These are phyloP conservation scores for Daldinia loculata DNA, from an alignment of 495 filamentous ascomycete genomes.

Conservation along the genomic window DNA sequence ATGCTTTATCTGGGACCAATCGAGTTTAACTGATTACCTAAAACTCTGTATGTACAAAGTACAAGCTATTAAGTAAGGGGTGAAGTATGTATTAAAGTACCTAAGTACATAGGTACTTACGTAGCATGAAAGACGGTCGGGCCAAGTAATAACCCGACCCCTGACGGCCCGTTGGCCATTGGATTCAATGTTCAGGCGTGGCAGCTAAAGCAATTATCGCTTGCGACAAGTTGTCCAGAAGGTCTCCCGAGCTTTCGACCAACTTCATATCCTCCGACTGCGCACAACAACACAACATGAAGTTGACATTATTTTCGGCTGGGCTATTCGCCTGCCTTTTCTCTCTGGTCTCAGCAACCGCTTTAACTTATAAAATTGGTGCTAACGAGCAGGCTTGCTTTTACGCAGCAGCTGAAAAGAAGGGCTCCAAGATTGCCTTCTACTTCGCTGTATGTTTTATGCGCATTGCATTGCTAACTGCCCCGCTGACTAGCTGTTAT, in stretches of 20 bases:
- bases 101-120: constrained; percentile 5
- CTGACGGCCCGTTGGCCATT: constrained; percentile 1
- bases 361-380: constrained; percentile 90
- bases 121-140: not conserved
- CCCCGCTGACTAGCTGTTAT: constrained; percentile 4
- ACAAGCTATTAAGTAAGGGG: not conserved
- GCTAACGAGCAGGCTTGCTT: constrained; percentile 97
- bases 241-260: constrained; percentile 6
- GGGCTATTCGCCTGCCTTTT: constrained; percentile 72
- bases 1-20: constrained; percentile 16
- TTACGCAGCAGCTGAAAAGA: constrained; percentile 77
- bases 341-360: constrained; percentile 75
- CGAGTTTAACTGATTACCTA: constrained; percentile 19
- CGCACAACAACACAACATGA: constrained; percentile 54
- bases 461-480: constrained; percentile 3
- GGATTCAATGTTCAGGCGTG: constrained; percentile 19
- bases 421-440: constrained; percentile 90
- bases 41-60: no score
- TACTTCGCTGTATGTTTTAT: constrained; percentile 87
- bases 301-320: constrained; percentile 55
- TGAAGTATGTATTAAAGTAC: not conserved
- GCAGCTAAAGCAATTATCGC: constrained; percentile 4
- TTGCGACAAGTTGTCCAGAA: constrained; percentile 44
- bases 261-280: constrained; percentile 30
- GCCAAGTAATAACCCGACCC: constrained; percentile 35